Evolutionary conservation across 805 yeast genomes (phyloP), one percentile per base, ranked within the genome.

Genomic region (Millerago galiae): DNA sequence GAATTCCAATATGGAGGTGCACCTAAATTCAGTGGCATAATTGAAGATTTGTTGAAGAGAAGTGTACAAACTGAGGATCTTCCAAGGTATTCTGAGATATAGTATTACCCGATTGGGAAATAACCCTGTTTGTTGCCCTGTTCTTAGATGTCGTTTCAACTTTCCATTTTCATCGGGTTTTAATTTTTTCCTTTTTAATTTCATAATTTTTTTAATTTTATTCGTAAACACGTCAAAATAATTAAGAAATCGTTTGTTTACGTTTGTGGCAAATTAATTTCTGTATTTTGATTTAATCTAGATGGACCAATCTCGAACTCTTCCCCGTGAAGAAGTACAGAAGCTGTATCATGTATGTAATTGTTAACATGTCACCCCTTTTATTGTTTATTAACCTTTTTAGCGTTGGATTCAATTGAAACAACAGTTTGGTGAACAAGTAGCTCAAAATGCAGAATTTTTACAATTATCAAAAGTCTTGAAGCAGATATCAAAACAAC

Each of bases 391-490:
- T 12, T 29, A 21, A 15, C 40, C 29, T 12, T 4, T 12, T 8
- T 38, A 69, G 73, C 73, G 85, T 41, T 78, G 82, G 82, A 76
- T 76, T 47, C 72, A 71, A 49, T 65, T 80, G 44, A 66, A 67
- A 40, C 72, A 71, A 40, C 76, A 70, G 51, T 48, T 36, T 35
- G 82, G 81, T n/a, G 83, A 79, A 24, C 71, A 67, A 43, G 83
- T 75, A 13, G 64, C 61, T 12, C 68, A 70, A 44, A 75, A 75
- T 40, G 75, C 78, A 13, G 87, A 81, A 60, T 79, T 74, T 58
- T 67, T 74, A 16, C 77, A 75, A 44, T 62, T 80, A 48, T 70
- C 79, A 32, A 74, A 70, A 52, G 58, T 74, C 33, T 65, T 80
- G 38, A 72, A 73, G 49, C 60, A 61, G 32, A 62, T 65, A 35